Conservation (phyloP, 768 basidiomycete species). For the Fistulinella prunicolor region DNA sequence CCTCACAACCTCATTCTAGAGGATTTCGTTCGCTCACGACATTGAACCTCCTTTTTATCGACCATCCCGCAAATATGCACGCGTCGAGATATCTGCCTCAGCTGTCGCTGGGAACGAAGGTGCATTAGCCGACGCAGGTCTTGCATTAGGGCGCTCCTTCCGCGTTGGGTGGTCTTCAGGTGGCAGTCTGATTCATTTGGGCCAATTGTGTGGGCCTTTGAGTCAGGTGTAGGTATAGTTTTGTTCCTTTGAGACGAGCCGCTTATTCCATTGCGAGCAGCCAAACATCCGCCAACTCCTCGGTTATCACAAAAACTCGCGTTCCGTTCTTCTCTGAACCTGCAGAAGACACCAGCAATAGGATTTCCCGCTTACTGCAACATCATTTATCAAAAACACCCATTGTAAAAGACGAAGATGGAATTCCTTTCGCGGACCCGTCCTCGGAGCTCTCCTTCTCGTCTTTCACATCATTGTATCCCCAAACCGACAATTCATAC, state of each 20-base stretch:
- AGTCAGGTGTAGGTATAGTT: constrained; percentile 47
- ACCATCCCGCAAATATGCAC: constrained; percentile 78
- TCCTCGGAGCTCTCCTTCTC: constrained; percentile 66
- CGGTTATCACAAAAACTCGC: constrained; percentile 51
- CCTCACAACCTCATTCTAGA: constrained; percentile 39
- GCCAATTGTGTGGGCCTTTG: constrained; percentile 62
- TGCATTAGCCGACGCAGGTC: constrained; percentile 72
- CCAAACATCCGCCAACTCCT: constrained; percentile 58
- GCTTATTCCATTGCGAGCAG: constrained; percentile 31
- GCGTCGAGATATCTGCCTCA: constrained; percentile 68
- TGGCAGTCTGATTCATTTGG: constrained; percentile 72
- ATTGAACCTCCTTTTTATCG: constrained; percentile 64
- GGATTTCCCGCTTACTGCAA: constrained; percentile 63
- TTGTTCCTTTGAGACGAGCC: neutral
- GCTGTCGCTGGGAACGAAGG: constrained; percentile 62
- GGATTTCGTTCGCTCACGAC: constrained; percentile 75
- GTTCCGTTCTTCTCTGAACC: constrained; percentile 40
- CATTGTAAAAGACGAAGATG: constrained; percentile 66
- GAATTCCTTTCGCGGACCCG: constrained; percentile 67
- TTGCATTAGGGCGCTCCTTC: constrained; percentile 84
- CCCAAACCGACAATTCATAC: constrained; percentile 63
- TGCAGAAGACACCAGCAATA: constrained; percentile 33
- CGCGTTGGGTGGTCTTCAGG: constrained; percentile 88
- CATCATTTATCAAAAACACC: constrained; percentile 74
- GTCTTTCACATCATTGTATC: constrained; percentile 72